Percentiles rank a stretch among this genome's conserved stretches.
Conservation (phyloP, 805 yeast genomes). For the Wickerhamomyces ciferrii region DNA sequence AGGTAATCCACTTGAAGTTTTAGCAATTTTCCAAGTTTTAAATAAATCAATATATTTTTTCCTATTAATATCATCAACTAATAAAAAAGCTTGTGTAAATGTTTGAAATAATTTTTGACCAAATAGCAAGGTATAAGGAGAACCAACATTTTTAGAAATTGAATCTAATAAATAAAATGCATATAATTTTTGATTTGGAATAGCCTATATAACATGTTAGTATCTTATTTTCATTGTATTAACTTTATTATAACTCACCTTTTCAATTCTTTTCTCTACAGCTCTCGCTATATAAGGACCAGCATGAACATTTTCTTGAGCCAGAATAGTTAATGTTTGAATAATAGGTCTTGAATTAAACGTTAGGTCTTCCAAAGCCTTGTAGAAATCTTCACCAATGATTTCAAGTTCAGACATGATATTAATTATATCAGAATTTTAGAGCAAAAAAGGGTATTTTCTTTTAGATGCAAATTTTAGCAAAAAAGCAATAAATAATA, state of each 20-base stretch:
- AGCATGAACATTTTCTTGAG: constrained; percentile 73
- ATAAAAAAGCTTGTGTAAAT: constrained; percentile 72
- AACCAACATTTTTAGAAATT: constrained; percentile 84
- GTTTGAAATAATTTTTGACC: constrained; percentile 64
- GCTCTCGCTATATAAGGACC: constrained; percentile 78
- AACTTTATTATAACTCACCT: constrained; percentile 28
- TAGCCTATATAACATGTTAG: constrained; percentile 33
- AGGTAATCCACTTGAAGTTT: constrained; percentile 55
- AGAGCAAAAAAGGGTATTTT: no score
- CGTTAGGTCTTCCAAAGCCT: constrained; percentile 70
- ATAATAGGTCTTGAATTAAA: constrained; percentile 90
- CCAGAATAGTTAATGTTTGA: constrained; percentile 75
- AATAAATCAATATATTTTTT: constrained; percentile 70
- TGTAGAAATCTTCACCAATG: constrained; percentile 55
- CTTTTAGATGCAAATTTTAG: no score
- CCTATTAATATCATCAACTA: constrained; percentile 73
- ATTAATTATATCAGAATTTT: not conserved
- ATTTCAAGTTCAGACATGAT: constrained; percentile 14
- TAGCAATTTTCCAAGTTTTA: constrained; percentile 81
- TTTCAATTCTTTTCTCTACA: constrained; percentile 67
- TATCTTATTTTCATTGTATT: not conserved
- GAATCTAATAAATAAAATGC: constrained; percentile 86
- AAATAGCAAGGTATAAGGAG: constrained; percentile 80
- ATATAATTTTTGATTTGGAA: constrained; percentile 80
- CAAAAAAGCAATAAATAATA: no score